Evolutionary conservation across 768 basidiomycete species (phyloP).

Genomic region (Phlegmacium glaucopus): DNA sequence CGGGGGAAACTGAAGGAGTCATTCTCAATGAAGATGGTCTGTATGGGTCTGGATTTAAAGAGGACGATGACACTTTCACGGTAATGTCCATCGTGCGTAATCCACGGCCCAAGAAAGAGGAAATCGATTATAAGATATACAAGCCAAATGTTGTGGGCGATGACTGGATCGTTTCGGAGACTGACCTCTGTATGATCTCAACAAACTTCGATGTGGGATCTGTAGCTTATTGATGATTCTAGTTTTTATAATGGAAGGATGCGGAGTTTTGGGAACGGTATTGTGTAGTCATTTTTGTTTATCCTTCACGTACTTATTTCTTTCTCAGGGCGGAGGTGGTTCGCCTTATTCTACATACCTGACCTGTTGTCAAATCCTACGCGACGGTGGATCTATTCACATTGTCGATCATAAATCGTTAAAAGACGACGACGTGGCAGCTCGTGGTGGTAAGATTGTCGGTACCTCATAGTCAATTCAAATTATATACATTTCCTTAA

Average conservation of each 20-base stretch:
- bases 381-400: constrained; percentile 38
- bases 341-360: constrained; percentile 50
- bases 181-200: constrained; percentile 33
- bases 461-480: no score
- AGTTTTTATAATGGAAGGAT: constrained; percentile 63
- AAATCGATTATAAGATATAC: constrained; percentile 31
- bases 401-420: constrained; percentile 44
- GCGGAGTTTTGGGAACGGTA: constrained; percentile 54
- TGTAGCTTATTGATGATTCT: neutral
- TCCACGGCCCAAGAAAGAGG: constrained; percentile 14
- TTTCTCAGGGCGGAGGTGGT: constrained; percentile 54
- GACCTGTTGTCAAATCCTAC: no score
- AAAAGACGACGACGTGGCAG: constrained; percentile 35
- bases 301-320: no score
- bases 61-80: neutral
- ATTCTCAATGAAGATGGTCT: constrained; percentile 3
- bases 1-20: neutral
- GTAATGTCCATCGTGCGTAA: constrained; percentile 3
- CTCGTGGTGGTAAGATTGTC: constrained; percentile 23
- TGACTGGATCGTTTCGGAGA: constrained; percentile 44
- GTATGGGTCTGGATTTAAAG: constrained; percentile 12
- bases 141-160: constrained; percentile 31
- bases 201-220: neutral
- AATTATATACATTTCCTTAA: neutral
- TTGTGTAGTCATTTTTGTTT: neutral